These are phyloP conservation scores for Lophiostoma macrostomum DNA, from an alignment of 495 filamentous ascomycete species.

Conservation along the genomic window DNA sequence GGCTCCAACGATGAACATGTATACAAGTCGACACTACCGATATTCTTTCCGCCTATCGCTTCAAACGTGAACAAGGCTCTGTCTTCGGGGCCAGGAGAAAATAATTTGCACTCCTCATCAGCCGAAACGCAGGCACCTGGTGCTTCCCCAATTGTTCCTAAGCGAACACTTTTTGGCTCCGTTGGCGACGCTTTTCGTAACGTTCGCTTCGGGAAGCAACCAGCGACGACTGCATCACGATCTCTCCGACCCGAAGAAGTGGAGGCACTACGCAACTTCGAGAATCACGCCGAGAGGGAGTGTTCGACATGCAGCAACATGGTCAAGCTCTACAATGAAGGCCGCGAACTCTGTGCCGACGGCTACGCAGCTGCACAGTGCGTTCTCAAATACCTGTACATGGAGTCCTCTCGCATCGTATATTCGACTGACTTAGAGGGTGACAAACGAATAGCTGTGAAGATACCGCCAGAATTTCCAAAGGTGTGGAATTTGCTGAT, in stretches of 20 bases:
- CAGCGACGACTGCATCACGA: not conserved
- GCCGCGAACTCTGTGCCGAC: conserved; percentile 1
- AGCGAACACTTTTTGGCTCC: conserved; percentile 21
- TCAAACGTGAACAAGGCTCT: conserved; percentile 16
- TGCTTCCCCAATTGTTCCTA: too few relatives aligned
- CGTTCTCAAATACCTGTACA: conserved; percentile 23
- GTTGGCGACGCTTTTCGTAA: conserved; percentile 27
- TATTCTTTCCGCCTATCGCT: conserved; percentile 25
- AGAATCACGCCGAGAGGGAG: conserved; percentile 11
- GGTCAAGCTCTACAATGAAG: conserved; percentile 4
- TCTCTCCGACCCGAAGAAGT: conserved; percentile 8
- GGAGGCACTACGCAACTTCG: conserved; percentile 12
- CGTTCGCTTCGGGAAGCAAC: conserved; percentile 25
- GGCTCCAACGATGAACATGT: conserved; percentile 18
- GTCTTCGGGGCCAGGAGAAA: not conserved
- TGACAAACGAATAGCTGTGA: conserved; percentile 1
- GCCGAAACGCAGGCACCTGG: too few relatives aligned
- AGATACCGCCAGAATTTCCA: conserved; percentile 9
- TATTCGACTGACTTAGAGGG: conserved; percentile 11
- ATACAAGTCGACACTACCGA: conserved; percentile 26
- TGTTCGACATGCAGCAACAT: conserved; percentile 20
- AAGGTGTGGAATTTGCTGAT: conserved; percentile 11
- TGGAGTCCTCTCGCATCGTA: conserved; percentile 10
- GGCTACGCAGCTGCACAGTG: conserved; percentile 13
- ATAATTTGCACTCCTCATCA: too few relatives aligned